A percentile compares a stretch with the other conserved stretches of the same genome.
Conservation (phyloP, 2,329 filamentous ascomycete genomes). For the Colletotrichum costaricense region DNA sequence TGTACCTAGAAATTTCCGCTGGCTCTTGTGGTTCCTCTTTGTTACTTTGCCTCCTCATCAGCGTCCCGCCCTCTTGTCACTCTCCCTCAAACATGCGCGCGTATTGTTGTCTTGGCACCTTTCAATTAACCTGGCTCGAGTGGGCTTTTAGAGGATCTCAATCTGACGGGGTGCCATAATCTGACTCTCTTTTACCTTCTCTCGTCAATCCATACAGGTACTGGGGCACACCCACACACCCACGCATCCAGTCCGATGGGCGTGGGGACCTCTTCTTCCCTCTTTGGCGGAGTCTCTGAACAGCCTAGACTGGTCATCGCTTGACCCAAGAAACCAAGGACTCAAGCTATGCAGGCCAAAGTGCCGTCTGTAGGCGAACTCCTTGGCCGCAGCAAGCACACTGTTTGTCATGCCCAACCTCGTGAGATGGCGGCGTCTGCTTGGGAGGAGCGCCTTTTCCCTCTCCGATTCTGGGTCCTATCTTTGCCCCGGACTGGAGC, state of each 20-base stretch:
- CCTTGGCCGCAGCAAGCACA: background rate
- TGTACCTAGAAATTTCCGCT: background rate
- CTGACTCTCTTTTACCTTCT: background rate
- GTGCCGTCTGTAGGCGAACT: background rate
- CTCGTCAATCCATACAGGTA: background rate
- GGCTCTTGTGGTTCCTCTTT: background rate
- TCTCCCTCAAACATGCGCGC: conserved; percentile 8
- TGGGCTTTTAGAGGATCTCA: conserved; percentile 2
- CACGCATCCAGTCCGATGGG: background rate
- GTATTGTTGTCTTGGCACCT: conserved; percentile 19
- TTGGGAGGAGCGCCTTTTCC: background rate
- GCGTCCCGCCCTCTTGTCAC: background rate
- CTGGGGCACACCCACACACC: background rate
- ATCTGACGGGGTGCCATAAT: background rate
- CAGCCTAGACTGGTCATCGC: background rate
- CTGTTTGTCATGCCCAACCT: conserved; percentile 12
- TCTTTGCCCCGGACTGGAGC: background rate
- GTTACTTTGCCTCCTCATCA: background rate
- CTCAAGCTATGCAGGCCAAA: background rate
- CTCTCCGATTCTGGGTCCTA: background rate
- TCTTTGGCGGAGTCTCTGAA: background rate
- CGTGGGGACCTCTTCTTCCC: background rate
- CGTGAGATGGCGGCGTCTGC: conserved; percentile 12
- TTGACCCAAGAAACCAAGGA: background rate
- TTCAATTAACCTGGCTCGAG: background rate